Evolutionary conservation across 768 basidiomycete species (phyloP), one percentile per base, ranked within the genome.

Genomic region (Rhizopogon salebrosus): DNA sequence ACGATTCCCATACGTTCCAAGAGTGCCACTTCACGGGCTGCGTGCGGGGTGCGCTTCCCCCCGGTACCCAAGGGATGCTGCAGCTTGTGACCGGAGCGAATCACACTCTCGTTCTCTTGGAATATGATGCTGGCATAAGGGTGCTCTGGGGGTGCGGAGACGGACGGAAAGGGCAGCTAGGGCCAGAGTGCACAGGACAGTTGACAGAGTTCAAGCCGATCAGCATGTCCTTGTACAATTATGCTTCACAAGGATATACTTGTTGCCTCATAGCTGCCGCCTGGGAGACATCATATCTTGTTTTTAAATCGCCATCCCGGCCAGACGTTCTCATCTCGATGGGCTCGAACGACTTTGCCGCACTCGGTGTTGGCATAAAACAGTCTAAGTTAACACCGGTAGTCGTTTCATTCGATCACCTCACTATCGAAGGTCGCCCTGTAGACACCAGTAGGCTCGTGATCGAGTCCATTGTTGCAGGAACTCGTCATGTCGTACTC

Each of bases 211-310:
- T 91, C 60, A 67, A 68, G 53, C 77, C 70, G 13, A 69, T 89
- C 46, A 59, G 71, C 27, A 63, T 84, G 1, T 62, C 68, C 14
- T 60, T 78, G 1, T 61, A 71, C 7, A 59, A 61, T 45, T 53
- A 69, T 26, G 71, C 70, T 10, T 37, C 49, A 8, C 61, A 78
- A 14, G 74, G 69, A 4, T 84, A 83, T 65, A 58, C 66, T 16
- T 69, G 75, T 39, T 76, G 74, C 27, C 59, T 72, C 23, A 71
- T 92, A 14, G 81, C 82, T 13, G 80, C 85, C 0, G 76, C 83
- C 40, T 97, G 94, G 93, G 88, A 95, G 67, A 91, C 92, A 6
- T 84, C 83, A 48, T 92, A 87, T 60, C 68, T 91, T 41, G 84
- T 84, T 2, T 69, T 92, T 13, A 75, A 79, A 10, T 62, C 60